phyloP scores from a whole-genome alignment of 805 yeast species.

The Jamesozyma gamospora region DNA sequence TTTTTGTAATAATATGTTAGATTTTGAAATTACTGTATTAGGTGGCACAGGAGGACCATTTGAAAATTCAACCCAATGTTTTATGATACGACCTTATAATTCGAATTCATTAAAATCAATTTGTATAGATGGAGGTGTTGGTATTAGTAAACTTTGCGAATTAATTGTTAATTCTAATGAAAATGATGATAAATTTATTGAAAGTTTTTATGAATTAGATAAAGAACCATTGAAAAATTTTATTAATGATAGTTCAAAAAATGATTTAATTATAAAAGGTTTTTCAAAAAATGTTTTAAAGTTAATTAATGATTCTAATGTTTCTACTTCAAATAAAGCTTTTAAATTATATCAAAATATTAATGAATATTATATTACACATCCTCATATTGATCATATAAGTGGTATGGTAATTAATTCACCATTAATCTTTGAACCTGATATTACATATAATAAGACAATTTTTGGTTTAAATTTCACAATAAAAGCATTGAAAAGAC shows the following conservation, averaged over 20 bases:
- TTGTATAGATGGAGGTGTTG: slow-evolving; percentile 74
- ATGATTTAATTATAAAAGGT: slow-evolving; percentile 5
- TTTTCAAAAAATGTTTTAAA: slow-evolving; percentile 2
- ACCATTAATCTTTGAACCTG: slow-evolving; percentile 32
- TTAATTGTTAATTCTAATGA: slow-evolving; percentile 2
- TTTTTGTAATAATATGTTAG: no score
- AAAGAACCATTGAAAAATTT: slow-evolving; percentile 15
- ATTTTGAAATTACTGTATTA: slow-evolving; percentile 52
- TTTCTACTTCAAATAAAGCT: slow-evolving; percentile 15
- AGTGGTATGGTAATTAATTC: slow-evolving; percentile 60
- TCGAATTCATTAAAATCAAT: slow-evolving; percentile 32
- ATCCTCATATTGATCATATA: slow-evolving; percentile 79
- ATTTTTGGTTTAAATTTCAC: slow-evolving; percentile 49
- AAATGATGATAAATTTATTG: slow-evolving; percentile 5
- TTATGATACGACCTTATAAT: slow-evolving; percentile 48
- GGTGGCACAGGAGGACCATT: slow-evolving; percentile 86
- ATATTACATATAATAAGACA: slow-evolving; percentile 32
- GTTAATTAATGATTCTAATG: neutral
- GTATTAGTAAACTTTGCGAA: slow-evolving; percentile 42
- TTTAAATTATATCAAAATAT: slow-evolving; percentile 30
- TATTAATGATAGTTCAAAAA: slow-evolving; percentile 5
- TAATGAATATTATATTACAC: slow-evolving; percentile 51
- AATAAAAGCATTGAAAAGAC: slow-evolving; percentile 38
- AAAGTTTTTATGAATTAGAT: slow-evolving; percentile 17
- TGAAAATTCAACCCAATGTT: slow-evolving; percentile 59